Evolutionary conservation across 768 basidiomycete genomes (phyloP).

Genomic region (Kwoniella sp.): DNA sequence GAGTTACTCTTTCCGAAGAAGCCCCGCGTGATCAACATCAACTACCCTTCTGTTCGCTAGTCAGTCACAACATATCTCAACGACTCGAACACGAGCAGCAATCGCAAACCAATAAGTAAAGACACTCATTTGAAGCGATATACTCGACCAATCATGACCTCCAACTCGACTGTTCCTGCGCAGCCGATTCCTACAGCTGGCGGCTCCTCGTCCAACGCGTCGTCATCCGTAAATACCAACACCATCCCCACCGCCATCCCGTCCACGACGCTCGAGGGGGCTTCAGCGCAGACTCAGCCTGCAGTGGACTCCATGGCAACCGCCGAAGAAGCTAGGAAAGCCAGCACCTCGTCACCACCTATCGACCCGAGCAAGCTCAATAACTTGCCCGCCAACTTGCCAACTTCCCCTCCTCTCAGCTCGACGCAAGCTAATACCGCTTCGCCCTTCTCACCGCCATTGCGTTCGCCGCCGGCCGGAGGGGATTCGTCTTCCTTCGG

Average conservation of each 20-base stretch:
- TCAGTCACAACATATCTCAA: too few relatives aligned
- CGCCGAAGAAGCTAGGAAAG: conserved; percentile 7
- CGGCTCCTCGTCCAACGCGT: neutral
- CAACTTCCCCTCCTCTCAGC: conserved; percentile 17
- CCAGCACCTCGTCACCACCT: conserved; percentile 33
- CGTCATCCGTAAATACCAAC: neutral
- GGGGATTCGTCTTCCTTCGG: neutral
- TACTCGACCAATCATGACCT: conserved; percentile 2
- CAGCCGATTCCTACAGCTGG: conserved; percentile 11
- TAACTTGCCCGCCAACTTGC: conserved; percentile 37
- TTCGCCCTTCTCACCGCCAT: conserved; percentile 12
- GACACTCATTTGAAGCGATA: too few relatives aligned
- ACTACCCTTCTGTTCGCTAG: too few relatives aligned
- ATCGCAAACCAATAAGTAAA: too few relatives aligned
- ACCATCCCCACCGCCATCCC: conserved; percentile 3
- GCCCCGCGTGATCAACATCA: too few relatives aligned
- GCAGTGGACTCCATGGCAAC: conserved; percentile 12
- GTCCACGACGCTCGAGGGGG: conserved; percentile 2
- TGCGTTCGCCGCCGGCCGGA: conserved; percentile 25
- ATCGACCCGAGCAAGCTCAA: conserved; percentile 51
- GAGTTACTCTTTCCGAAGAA: too few relatives aligned
- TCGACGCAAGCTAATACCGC: conserved; percentile 13
- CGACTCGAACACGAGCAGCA: too few relatives aligned
- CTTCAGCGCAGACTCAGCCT: neutral
- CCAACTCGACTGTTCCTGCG: conserved; percentile 13